Evolutionary conservation across 225 moss, liverwort and hornwort genomes (phyloP), one percentile per base, ranked within the genome.

Genomic region (Asterella californica): DNA sequence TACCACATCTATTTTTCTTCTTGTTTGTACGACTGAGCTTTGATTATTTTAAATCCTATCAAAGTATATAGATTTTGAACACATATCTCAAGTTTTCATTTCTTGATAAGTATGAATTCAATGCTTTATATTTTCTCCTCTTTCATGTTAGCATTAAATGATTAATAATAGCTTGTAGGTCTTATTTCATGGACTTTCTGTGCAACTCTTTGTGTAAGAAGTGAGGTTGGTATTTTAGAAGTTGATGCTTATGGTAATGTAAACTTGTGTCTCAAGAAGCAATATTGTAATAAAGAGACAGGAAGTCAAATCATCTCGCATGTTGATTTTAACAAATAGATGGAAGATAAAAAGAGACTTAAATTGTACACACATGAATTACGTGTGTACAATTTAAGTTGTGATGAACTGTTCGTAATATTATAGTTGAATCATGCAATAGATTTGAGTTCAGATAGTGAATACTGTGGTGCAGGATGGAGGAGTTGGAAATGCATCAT

Each of bases 391-490:
- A 27, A 10, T 50, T 62, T 29, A 76, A 86, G 78, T 6, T 81
- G 70, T 75, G n/a, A n/a, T n/a, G n/a, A n/a, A n/a, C n/a, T n/a
- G n/a, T n/a, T n/a, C 42, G 81, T 79, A 70, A 69, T 87, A 84
- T 84, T 87, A 66, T 82, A 82, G 84, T 84, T 84, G 87, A 82
- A 87, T 76, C 74, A 80, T 78, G 82, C 46, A 83, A 82, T 78
- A 88, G 80, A 69, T 83, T 85, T 85, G 85, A 42, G 83, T 85
- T 88, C 85, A 85, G 85, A 85, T 80, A 73, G 74, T 79, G 75
- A 54, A 75, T 79, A 74, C 84, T 82, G 37, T n/a, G 81, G 74
- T 86, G 73, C 83, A 95, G 95, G 89, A 91, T 87, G 91, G 90
- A 82, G 91, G 90, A 76, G 77, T 78, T 53, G 87, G 87, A 34